These are phyloP conservation scores for Nidula niveotomentosa DNA, from an alignment of 1,284 basidiomycete species.

Conservation along the genomic window DNA sequence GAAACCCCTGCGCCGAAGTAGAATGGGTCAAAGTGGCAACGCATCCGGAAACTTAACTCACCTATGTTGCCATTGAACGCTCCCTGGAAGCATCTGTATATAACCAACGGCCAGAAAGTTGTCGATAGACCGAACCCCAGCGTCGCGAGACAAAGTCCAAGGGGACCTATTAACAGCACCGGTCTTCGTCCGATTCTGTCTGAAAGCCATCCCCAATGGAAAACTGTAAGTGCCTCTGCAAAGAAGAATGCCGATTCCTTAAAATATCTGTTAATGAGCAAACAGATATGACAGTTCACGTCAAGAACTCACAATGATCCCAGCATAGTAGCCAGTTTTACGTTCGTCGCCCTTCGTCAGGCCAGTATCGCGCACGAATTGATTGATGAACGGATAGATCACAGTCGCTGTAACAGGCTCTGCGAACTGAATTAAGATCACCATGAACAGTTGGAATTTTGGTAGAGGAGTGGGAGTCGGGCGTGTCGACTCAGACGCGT, in stretches of 20 bases:
- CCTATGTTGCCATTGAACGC: constrained; percentile 40
- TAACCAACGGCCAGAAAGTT: constrained; percentile 28
- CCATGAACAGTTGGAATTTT: constrained; percentile 35
- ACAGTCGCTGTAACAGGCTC: constrained; percentile 49
- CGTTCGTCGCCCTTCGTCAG: constrained; percentile 42
- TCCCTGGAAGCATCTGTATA: constrained; percentile 35
- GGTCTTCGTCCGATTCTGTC: constrained; percentile 43
- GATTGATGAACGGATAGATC: constrained; percentile 55
- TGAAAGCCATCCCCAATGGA: constrained; percentile 42
- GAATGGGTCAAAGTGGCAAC: constrained; percentile 1
- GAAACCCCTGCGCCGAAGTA: constrained; percentile 25
- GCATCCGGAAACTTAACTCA: constrained; percentile 3
- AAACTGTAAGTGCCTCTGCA: constrained; percentile 35
- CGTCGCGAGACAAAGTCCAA: constrained; percentile 37
- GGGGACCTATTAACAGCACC: constrained; percentile 39
- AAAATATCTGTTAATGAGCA: background rate
- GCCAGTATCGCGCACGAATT: constrained; percentile 43
- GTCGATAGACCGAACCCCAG: constrained; percentile 34
- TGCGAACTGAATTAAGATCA: constrained; percentile 39
- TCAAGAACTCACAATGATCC: constrained; percentile 31
- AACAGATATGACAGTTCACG: background rate
- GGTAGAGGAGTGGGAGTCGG: constrained; percentile 34
- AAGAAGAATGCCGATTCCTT: constrained; percentile 46
- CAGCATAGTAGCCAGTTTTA: constrained; percentile 54
- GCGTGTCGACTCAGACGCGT: background rate